Evolutionary conservation across 2,329 filamentous ascomycete genomes (phyloP).

Genomic region (Alternaria panax): DNA sequence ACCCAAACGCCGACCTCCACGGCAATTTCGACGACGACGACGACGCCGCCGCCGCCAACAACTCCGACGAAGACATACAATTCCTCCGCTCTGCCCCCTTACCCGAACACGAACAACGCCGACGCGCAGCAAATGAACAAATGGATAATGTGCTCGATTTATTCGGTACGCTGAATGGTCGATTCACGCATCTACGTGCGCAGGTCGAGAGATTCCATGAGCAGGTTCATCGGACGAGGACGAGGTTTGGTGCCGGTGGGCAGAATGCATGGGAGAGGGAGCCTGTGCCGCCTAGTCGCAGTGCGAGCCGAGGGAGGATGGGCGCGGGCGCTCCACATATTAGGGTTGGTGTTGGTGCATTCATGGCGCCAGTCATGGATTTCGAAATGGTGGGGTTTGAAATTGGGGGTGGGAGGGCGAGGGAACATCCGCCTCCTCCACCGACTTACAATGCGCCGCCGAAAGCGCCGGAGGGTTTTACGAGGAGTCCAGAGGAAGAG

Average conservation of each 20-base stretch:
- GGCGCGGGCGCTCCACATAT: slow-evolving; percentile 25
- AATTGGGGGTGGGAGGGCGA: slow-evolving; percentile 43
- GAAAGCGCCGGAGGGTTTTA: slow-evolving; percentile 78
- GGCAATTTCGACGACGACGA: slow-evolving; percentile 36
- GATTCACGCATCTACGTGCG: slow-evolving; percentile 31
- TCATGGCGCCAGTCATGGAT: slow-evolving; percentile 42
- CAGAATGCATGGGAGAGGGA: too few species aligned
- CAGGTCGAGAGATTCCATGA: slow-evolving; percentile 31
- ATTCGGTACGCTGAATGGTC: slow-evolving; percentile 23
- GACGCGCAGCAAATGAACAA: slow-evolving; percentile 22
- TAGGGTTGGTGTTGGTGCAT: slow-evolving; percentile 33
- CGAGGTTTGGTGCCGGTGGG: slow-evolving; percentile 6
- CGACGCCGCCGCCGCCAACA: too few species aligned
- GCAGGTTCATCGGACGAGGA: slow-evolving; percentile 25
- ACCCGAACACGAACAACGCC: slow-evolving; percentile 27
- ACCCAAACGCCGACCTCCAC: neutral
- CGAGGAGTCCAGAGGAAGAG: slow-evolving; percentile 74
- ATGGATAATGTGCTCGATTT: slow-evolving; percentile 31
- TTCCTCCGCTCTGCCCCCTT: slow-evolving; percentile 37
- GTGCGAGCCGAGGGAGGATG: slow-evolving; percentile 14
- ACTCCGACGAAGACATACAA: slow-evolving; percentile 44
- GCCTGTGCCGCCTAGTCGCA: slow-evolving; percentile 28
- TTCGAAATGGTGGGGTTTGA: slow-evolving; percentile 57
- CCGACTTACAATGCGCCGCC: slow-evolving; percentile 68
- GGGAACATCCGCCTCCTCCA: slow-evolving; percentile 32